Evolutionary conservation across 2,329 filamentous ascomycete genomes (phyloP), one percentile per base, ranked within the genome.

Genomic region (Penicillium olsonii): DNA sequence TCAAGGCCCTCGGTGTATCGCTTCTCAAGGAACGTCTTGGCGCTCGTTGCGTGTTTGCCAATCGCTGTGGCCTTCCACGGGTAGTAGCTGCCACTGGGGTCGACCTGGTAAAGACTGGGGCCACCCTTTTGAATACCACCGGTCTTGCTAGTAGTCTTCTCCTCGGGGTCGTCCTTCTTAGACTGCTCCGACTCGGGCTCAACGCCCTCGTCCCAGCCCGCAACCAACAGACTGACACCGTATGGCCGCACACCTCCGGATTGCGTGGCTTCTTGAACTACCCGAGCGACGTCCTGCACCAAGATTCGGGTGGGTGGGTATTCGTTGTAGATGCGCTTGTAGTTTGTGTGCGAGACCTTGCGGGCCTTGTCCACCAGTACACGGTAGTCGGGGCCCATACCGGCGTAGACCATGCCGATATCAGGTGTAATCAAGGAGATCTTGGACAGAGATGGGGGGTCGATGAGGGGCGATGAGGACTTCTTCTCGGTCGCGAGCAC

Each of bases 261-360:
- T 75, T 99, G 94, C 53, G 94, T 99, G 54, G 94, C 94, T 77
- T 99, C 94, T 77, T 99, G 94, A 87, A 99, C 96, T 61, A 97
- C 92, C 58, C 91, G 84, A 52, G 94, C 94, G 50, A 99, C 92
- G 68, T 99, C 94, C 76, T 99, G 94, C 49, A 99, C 94, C 77
- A 99, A 84, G 87, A 99, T 99, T 73, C 94, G 87, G 49, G 94
- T 99, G 5, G 94, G 94, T n/a, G 94, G 94, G 78, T 99, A 99
- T 78, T 99, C 94, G 78, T 99, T 99, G 82, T 99, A 99, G 79
- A 99, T 92, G 74, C 94, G 90, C 84, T 99, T 99, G 85, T 99
- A 99, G 73, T 87, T 88, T 40, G 94, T 95, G 78, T 99, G 94
- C 48, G 92, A 96, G 61, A 96, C 94, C 77, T 97, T 99, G 70